Base-by-base conservation (phyloP, 345 rosid species). In the Alliaria petiolata region DNA sequence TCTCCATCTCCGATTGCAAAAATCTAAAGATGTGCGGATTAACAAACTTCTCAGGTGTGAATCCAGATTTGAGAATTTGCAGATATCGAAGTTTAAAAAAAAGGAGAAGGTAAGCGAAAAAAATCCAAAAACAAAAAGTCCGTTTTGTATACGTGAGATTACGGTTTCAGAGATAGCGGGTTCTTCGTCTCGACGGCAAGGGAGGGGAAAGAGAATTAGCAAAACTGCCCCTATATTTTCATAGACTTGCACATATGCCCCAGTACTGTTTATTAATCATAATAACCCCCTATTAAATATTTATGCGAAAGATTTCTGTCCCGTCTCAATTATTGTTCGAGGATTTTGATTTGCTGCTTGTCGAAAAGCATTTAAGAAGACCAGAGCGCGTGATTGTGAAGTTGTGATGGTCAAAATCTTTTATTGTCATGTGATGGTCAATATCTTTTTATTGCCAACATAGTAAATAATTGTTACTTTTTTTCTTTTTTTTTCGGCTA, bases 1-100 rank as follows among this genome's bases (percentile, higher is more conserved):
- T 83, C 82, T 93, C 98, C 97, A 93, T 93, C 54, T 56, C 59
- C 65, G 75, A 14, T 34, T 30, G 5, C n/a, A 45, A 3, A 61
- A 25, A 25, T 46, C 60, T 59, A 2, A 13, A 40, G 67, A 50
- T 28, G 52, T 20, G 14, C 20, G 12, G 62, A 40, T 33, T 22
- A 45, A 34, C 53, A 64, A 36, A 38, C 15, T 55, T 36, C 26
- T 65, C 42, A 60, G 56, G 74, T 51, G 40, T 42, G 74, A 22
- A 51, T 67, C 79, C 69, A 62, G 70, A 76, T 62, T 55, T 52
- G 62, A 42, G 34, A 12, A 62, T 61, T 47, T 34, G 49, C 16
- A 68, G 63, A 43, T 14, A 25, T 15, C 19, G 8, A 39, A 34
- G 39, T 33, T 31, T n/a, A n/a, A n/a, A n/a, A n/a, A 36, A 16